Evolutionary conservation across 345 rosid species (phyloP).

Genomic region (Balakata baccata): DNA sequence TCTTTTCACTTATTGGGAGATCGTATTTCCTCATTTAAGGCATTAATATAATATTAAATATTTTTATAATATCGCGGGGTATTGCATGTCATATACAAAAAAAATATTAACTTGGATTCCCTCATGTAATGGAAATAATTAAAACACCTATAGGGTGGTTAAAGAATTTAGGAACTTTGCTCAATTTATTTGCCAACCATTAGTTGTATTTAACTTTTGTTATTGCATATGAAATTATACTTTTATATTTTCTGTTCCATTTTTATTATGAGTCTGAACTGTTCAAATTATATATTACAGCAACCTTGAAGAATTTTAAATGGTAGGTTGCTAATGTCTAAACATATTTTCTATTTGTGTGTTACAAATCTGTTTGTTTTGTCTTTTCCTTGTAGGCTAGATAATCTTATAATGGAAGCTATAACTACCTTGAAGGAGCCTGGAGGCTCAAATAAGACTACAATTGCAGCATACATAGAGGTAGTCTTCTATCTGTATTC

Average conservation of each 20-base stretch:
- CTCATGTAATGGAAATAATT: too few species aligned
- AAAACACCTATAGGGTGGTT: too few species aligned
- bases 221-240: neutral
- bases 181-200: neutral
- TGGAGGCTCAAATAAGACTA: constrained; percentile 83
- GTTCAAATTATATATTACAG: too few species aligned
- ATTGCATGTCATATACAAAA: neutral
- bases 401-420: constrained; percentile 86
- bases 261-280: neutral
- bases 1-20: too few species aligned
- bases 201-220: neutral
- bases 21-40: too few species aligned
- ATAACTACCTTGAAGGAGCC: constrained; percentile 81
- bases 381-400: constrained; percentile 54
- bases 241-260: constrained; percentile 1
- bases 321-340: neutral
- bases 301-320: neutral
- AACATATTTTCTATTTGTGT: neutral
- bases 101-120: too few species aligned
- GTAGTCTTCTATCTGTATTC: constrained; percentile 32
- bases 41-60: neutral
- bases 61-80: neutral
- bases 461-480: constrained; percentile 87
- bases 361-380: neutral
- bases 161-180: too few species aligned